phyloP scores from a whole-genome alignment of 2,329 filamentous ascomycete species.

The Cladosporium sp. region DNA sequence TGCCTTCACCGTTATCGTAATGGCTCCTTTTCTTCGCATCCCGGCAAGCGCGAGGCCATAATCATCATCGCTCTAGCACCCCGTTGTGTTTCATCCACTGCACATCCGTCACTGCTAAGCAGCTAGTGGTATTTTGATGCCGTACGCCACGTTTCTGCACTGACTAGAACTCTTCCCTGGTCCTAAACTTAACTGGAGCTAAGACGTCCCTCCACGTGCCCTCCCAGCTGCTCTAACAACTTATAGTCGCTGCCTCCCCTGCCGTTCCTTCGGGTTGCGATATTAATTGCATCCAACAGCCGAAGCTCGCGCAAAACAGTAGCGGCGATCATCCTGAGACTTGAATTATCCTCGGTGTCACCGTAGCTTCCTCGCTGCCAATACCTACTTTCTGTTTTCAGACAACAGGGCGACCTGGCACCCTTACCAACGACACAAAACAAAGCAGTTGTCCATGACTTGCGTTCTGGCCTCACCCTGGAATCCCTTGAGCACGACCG shows the following conservation, averaged over 20 bases:
- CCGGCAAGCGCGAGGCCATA: background rate
- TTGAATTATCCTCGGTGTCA: background rate
- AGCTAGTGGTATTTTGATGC: conserved; percentile 12
- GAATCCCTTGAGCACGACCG: conserved; percentile 25
- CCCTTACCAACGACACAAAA: background rate
- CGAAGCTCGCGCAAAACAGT: conserved; percentile 14
- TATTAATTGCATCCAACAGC: conserved; percentile 13
- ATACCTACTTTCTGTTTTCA: background rate
- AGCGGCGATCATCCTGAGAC: conserved; percentile 13
- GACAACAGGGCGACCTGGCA: background rate
- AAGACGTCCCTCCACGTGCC: conserved; percentile 10
- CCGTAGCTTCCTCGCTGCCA: conserved; percentile 1
- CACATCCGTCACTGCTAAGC: conserved; percentile 9
- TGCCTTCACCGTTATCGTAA: conserved; percentile 1
- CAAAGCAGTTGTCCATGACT: conserved; percentile 23
- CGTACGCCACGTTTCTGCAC: conserved; percentile 13
- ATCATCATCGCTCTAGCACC: conserved; percentile 5
- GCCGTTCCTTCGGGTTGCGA: conserved; percentile 11
- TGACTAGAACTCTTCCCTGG: conserved; percentile 9
- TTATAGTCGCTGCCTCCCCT: conserved; percentile 13
- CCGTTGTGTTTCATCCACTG: conserved; percentile 7
- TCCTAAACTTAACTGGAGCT: conserved; percentile 7
- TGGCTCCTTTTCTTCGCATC: background rate
- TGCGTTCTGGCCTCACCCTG: conserved; percentile 29
- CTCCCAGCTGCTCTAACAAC: conserved; percentile 6